Percentiles rank a stretch among this genome's conserved stretches.
Conservation (phyloP, 2,329 filamentous ascomycete species). For the Fusarium foetens region DNA sequence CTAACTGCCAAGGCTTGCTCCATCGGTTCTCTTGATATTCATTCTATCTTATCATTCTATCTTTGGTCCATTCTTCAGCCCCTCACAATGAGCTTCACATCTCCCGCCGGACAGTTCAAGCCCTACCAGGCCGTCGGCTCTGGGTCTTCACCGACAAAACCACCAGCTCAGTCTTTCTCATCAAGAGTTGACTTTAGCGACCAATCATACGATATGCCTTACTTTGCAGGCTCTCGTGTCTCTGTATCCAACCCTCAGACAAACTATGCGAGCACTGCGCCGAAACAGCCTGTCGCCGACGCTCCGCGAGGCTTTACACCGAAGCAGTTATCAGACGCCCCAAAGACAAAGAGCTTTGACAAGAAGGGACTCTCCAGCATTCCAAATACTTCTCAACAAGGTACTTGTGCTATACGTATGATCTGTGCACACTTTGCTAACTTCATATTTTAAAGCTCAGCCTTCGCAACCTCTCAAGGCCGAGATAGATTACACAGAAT, state of each 20-base stretch:
- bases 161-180: background rate
- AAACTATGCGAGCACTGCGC: background rate
- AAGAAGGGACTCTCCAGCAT: background rate
- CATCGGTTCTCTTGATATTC: background rate
- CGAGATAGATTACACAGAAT: background rate
- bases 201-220: conserved; percentile 3
- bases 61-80: background rate
- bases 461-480: background rate
- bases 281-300: background rate
- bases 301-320: background rate
- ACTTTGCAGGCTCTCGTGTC: background rate
- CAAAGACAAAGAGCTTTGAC: background rate
- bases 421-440: background rate
- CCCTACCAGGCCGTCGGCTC: conserved; percentile 1
- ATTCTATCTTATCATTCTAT: background rate
- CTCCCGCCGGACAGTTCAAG: background rate
- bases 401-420: background rate
- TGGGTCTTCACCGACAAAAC: background rate
- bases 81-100: conserved; percentile 1
- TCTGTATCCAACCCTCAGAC: background rate
- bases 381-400: background rate
- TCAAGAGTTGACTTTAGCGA: conserved; percentile 5
- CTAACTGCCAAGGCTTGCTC: background rate
- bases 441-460: background rate
- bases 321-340: background rate